Percentiles rank a stretch among this genome's conserved stretches.
phyloP scores from a whole-genome alignment of 164 flowering plant species.

The Hamamelis virginiana region DNA sequence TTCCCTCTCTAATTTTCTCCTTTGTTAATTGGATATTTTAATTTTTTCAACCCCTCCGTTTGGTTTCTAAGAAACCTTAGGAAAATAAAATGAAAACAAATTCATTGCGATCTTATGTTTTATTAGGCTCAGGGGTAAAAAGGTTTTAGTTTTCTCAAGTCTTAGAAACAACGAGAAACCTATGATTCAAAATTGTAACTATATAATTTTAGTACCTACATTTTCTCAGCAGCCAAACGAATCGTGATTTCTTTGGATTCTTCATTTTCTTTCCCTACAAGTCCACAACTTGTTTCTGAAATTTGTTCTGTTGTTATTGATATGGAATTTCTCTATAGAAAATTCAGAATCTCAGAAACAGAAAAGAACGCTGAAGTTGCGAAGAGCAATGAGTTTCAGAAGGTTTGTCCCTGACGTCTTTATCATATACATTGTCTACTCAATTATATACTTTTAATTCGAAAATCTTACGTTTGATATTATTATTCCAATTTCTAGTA shows the following conservation, averaged over 20 bases:
- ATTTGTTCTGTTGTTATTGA: neutral
- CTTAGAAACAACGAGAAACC: neutral
- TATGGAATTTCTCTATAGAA: neutral
- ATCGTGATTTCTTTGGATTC: neutral
- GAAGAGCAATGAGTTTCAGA: neutral
- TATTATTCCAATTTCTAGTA: too few relatives aligned
- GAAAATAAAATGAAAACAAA: neutral
- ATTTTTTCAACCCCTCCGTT: neutral
- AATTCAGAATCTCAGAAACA: neutral
- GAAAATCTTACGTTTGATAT: too few relatives aligned
- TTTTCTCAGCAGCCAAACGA: neutral
- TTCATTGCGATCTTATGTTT: neutral
- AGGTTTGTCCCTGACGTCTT: neutral
- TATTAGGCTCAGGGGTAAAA: neutral
- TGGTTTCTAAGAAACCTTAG: neutral
- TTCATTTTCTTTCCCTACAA: neutral
- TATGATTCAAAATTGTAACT: neutral
- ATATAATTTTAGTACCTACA: neutral
- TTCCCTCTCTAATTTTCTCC: too few relatives aligned
- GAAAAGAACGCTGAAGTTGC: neutral
- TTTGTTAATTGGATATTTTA: too few relatives aligned
- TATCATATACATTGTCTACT: too few relatives aligned
- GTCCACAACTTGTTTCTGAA: neutral
- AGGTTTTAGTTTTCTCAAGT: neutral
- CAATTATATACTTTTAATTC: too few relatives aligned